phyloP scores from a whole-genome alignment of 495 filamentous ascomycete species.

The Tetracladium setigerum region DNA sequence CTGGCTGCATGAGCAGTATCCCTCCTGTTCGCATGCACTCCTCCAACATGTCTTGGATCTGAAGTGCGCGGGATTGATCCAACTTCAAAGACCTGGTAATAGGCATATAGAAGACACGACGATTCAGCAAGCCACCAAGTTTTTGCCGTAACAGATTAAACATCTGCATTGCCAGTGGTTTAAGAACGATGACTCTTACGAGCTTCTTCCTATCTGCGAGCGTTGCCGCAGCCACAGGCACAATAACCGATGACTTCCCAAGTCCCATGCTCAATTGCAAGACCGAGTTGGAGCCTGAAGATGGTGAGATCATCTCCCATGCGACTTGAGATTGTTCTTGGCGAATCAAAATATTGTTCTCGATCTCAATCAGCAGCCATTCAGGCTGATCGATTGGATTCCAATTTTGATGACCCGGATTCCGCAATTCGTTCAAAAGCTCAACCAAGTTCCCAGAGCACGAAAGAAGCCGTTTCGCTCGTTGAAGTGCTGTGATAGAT shows the following conservation, averaged over 20 bases:
- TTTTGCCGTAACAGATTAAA: constrained; percentile 49
- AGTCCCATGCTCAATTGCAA: constrained; percentile 74
- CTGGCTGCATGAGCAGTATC: constrained; percentile 55
- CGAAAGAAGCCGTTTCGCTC: constrained; percentile 27
- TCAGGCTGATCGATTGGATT: constrained; percentile 44
- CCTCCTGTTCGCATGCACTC: constrained; percentile 41
- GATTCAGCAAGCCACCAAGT: constrained; percentile 51
- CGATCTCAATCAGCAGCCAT: constrained; percentile 55
- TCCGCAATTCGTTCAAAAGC: constrained; percentile 41
- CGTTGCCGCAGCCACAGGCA: constrained; percentile 51
- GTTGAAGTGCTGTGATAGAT: constrained; percentile 27
- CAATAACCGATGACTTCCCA: constrained; percentile 65
- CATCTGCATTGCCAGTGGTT: constrained; percentile 56
- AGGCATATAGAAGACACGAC: constrained; percentile 54
- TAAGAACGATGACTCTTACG: constrained; percentile 53
- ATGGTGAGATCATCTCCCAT: constrained; percentile 44
- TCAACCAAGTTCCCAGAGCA: constrained; percentile 23
- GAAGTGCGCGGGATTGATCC: constrained; percentile 9
- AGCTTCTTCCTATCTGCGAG: constrained; percentile 47
- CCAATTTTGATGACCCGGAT: constrained; percentile 47
- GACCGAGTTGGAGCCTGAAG: constrained; percentile 36
- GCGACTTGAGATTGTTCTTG: constrained; percentile 53
- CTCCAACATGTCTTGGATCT: constrained; percentile 31
- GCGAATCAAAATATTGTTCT: constrained; percentile 55
- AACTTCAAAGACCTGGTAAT: constrained; percentile 47